phyloP scores from a whole-genome alignment of 1,139 yeast genomes.

The Magnusiomyces fungicola region DNA sequence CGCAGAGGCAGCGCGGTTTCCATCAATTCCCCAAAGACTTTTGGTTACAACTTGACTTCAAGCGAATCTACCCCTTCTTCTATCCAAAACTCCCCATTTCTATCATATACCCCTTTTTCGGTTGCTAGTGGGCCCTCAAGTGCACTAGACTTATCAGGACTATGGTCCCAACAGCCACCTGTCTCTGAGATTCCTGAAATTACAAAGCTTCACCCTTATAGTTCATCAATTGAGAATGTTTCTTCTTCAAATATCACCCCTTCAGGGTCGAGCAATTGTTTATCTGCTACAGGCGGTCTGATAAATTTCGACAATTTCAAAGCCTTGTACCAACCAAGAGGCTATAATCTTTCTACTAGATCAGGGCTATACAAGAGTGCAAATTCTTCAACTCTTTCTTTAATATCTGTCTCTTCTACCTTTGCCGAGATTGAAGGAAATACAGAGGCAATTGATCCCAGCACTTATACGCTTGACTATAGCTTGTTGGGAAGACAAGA shows the following conservation, averaged over 20 bases:
- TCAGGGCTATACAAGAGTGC: not conserved
- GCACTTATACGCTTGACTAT: constrained; percentile 31
- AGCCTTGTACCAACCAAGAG: not conserved
- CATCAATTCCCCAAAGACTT: too few species aligned
- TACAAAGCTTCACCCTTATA: not conserved
- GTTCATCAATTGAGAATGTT: not conserved
- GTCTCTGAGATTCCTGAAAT: too few species aligned
- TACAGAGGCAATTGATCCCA: constrained; percentile 30
- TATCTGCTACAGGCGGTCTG: not conserved
- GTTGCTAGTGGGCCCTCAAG: too few species aligned
- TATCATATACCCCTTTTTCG: too few species aligned
- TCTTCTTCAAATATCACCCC: not conserved
- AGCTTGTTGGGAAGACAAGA: constrained; percentile 28
- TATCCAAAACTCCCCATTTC: too few species aligned
- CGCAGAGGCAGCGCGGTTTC: too few species aligned
- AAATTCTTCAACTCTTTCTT: not conserved
- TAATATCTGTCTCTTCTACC: not conserved
- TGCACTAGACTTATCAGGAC: too few species aligned
- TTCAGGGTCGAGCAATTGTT: not conserved
- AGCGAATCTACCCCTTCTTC: too few species aligned
- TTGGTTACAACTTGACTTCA: too few species aligned
- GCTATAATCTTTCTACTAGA: not conserved
- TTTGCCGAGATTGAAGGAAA: not conserved
- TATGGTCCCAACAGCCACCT: too few species aligned
- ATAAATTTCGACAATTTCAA: not conserved